These are phyloP conservation scores for Chalara sp. DNA, from an alignment of 2,329 filamentous ascomycete species.

Conservation along the genomic window DNA sequence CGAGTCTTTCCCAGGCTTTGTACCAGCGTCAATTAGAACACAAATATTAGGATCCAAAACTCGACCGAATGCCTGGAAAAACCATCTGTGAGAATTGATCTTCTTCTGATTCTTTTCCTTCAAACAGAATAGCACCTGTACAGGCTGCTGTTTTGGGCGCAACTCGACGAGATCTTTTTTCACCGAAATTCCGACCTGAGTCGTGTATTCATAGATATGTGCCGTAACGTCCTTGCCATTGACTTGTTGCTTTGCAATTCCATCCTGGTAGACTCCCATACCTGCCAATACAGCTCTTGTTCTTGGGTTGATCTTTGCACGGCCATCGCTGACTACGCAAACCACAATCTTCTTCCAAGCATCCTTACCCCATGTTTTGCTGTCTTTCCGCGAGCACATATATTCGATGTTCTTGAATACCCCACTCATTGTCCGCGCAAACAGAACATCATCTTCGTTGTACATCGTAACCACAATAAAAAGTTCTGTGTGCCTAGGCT, in stretches of 20 bases:
- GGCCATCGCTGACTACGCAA: conserved; percentile 92
- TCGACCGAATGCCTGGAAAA: conserved; percentile 93
- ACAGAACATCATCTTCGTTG: conserved; percentile 95
- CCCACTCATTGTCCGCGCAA: conserved; percentile 91
- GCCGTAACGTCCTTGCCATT: conserved; percentile 94
- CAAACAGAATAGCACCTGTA: conserved; percentile 95
- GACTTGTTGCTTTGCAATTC: conserved; percentile 96
- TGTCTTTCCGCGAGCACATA: conserved; percentile 89
- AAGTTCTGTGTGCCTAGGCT: conserved; percentile 85
- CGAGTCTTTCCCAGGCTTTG: conserved; percentile 85
- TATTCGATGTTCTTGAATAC: conserved; percentile 99
- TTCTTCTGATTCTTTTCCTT: conserved; percentile 99
- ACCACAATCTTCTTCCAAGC: conserved; percentile 99
- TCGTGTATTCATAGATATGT: conserved; percentile 95
- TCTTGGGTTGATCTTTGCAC: conserved; percentile 91
- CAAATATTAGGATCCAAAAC: conserved; percentile 95
- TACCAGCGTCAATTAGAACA: conserved; percentile 92
- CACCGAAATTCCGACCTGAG: conserved; percentile 77
- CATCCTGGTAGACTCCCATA: conserved; percentile 96
- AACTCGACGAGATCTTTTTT: conserved; percentile 85
- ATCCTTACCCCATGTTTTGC: conserved; percentile 97
- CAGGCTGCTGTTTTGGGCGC: conserved; percentile 78
- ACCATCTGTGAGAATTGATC: conserved; percentile 99
- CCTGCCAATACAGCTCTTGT: conserved; percentile 85
- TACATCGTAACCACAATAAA: conserved; percentile 99